Evolutionary conservation across 2,329 filamentous ascomycete species (phyloP), one percentile per base, ranked within the genome.

Genomic region (Penicillium rolfsii): DNA sequence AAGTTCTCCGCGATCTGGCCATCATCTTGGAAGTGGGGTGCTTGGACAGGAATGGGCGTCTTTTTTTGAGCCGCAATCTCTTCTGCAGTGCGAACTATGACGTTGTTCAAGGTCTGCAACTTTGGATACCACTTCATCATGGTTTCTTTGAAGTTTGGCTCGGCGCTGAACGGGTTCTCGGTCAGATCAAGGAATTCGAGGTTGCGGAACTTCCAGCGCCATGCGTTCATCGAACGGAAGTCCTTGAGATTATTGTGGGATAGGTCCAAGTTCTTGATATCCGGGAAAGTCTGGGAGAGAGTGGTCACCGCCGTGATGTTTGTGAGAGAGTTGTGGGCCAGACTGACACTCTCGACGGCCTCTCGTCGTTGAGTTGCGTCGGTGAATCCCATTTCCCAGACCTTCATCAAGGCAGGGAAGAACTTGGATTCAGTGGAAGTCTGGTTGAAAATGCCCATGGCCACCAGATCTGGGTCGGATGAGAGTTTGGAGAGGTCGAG

Each of bases 371-470:
- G 88, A 62, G 89, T 82, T 12, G 84, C 73, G 2, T 85, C 88
- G 67, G 89, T 88, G 80, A 97, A 96, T 19, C 89, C 84, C 62
- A 86, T 81, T 56, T 96, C 88, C 74, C 91, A 93, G 50, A 97
- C 88, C 61, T 87, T 87, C 91, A 98, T 96, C 63, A 98, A 83
- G 1, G 91, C 94, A 55, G 91, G 91, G 79, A 98, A 97, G 64
- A 97, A 91, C 75, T 97, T 99, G 64, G 90, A 85, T 49, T 90
- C 87, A 1, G 88, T 88, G 3, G 89, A 87, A 60, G 84, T 85
- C 61, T 81, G 86, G 63, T 87, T 85, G 73, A 96, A 93, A 70
- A 94, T 90, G 40, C 91, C 91, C 76, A 93, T 87, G 45, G 85
- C 82, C 57, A 87, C 82, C 4, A 98, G 84, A 60, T 88, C 85